phyloP scores from a whole-genome alignment of 805 yeast genomes.

The Nakazawaea ernobii region DNA sequence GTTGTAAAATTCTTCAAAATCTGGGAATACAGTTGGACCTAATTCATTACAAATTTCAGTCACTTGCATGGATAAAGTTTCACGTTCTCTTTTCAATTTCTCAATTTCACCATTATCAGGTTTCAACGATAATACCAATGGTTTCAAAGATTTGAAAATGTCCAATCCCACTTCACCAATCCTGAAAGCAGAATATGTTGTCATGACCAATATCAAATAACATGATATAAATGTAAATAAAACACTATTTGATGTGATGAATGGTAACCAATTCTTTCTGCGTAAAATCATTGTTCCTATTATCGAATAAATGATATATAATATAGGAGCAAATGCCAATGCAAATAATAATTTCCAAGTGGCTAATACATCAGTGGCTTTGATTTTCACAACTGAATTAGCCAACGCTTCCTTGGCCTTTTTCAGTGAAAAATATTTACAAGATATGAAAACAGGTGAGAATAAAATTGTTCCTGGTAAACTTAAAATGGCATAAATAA shows the following conservation, averaged over 20 bases:
- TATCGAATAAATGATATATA: conserved; percentile 74
- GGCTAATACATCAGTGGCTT: conserved; percentile 89
- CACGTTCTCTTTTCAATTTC: conserved; percentile 57
- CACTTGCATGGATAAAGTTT: conserved; percentile 60
- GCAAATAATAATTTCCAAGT: conserved; percentile 94
- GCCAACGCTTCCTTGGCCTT: conserved; percentile 79
- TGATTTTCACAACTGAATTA: conserved; percentile 80
- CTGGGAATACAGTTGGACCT: conserved; percentile 86
- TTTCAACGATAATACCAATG: conserved; percentile 58
- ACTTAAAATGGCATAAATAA: conserved; percentile 53
- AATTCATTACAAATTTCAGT: conserved; percentile 74
- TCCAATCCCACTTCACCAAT: conserved; percentile 95
- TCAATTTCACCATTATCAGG: conserved; percentile 44
- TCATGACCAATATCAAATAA: conserved; percentile 59
- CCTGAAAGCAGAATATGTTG: conserved; percentile 82
- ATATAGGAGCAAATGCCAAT: conserved; percentile 78
- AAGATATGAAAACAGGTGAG: conserved; percentile 78
- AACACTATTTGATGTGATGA: neutral
- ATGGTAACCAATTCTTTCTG: neutral
- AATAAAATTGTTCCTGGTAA: conserved; percentile 86
- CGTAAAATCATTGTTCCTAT: conserved; percentile 32
- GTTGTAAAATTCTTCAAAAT: conserved; percentile 39
- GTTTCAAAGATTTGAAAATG: conserved; percentile 75
- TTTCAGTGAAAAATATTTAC: conserved; percentile 62
- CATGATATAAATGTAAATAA: conserved; percentile 32